phyloP scores from a whole-genome alignment of 768 basidiomycete genomes.

The Clavaria fumosa region DNA sequence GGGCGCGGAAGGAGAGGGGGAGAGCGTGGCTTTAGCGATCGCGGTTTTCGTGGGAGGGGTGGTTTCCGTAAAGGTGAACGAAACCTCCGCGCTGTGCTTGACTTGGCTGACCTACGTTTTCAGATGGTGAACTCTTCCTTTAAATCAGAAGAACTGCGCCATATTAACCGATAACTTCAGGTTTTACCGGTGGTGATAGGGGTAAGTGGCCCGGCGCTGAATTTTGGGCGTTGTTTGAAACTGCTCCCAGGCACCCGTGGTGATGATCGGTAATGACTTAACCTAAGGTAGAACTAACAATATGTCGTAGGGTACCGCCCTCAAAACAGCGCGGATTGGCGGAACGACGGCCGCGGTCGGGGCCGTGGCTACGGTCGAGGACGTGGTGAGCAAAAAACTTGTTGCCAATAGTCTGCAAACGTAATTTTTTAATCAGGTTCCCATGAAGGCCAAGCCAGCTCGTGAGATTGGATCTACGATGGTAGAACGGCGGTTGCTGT shows the following conservation, averaged over 20 bases:
- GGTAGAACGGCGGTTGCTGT: no score
- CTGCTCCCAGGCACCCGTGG: background rate
- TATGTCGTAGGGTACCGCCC: conserved; percentile 18
- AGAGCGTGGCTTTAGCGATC: conserved; percentile 19
- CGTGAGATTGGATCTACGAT: conserved; percentile 6
- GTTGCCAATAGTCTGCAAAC: background rate
- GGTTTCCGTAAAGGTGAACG: no score
- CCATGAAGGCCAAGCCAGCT: conserved; percentile 8
- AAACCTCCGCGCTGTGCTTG: no score
- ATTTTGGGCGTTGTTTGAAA: background rate
- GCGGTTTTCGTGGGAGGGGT: no score
- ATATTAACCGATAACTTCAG: no score
- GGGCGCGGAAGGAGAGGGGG: conserved; percentile 22
- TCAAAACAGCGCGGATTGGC: conserved; percentile 31
- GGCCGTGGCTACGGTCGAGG: conserved; percentile 30
- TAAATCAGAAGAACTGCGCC: no score
- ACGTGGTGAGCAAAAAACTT: conserved; percentile 27
- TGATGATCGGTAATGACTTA: no score
- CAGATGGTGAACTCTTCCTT: no score
- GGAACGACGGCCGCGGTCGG: conserved; percentile 27
- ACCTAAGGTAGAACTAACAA: conserved; percentile 1
- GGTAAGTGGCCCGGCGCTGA: conserved; percentile 12
- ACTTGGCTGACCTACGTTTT: no score
- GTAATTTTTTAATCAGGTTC: conserved; percentile 15
- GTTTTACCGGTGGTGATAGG: conserved; percentile 18